Conservation (phyloP, 2,329 filamentous ascomycete genomes). For the Neurospora sp. region DNA sequence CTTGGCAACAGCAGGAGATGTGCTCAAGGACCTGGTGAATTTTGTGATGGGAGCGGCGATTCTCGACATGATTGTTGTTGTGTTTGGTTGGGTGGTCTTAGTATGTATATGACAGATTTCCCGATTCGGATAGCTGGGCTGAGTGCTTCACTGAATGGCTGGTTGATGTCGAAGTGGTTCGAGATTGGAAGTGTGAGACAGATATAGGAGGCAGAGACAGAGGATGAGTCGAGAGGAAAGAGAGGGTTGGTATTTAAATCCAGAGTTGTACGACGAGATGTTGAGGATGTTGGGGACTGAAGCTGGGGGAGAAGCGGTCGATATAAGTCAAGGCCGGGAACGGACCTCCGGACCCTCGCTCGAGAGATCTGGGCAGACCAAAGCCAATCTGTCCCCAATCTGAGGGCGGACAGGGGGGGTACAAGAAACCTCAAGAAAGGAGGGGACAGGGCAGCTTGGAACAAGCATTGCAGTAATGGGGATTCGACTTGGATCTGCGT, state of each 20-base stretch:
- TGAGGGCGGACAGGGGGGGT: background rate
- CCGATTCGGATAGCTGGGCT: background rate
- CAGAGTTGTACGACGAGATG: background rate
- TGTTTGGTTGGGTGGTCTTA: background rate
- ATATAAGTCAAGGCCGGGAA: background rate
- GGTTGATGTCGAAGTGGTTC: background rate
- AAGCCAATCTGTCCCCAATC: background rate
- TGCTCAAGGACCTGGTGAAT: constrained; percentile 35
- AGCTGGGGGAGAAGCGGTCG: background rate
- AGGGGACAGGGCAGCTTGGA: background rate
- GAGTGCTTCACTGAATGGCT: background rate
- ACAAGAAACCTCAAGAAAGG: background rate
- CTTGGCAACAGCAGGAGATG: constrained; percentile 28
- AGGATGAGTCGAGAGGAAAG: background rate
- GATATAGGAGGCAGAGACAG: background rate
- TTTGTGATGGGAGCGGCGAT: constrained; percentile 39
- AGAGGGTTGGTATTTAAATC: background rate
- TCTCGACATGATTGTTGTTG: constrained; percentile 28
- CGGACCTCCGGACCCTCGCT: background rate
- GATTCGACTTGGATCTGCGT: background rate
- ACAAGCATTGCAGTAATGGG: background rate
- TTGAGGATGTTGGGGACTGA: background rate
- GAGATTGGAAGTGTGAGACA: background rate
- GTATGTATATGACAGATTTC: background rate
- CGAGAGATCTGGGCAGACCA: background rate